These are phyloP conservation scores for Cladorrhinum sp. DNA, from an alignment of 2,329 filamentous ascomycete species.

Conservation along the genomic window DNA sequence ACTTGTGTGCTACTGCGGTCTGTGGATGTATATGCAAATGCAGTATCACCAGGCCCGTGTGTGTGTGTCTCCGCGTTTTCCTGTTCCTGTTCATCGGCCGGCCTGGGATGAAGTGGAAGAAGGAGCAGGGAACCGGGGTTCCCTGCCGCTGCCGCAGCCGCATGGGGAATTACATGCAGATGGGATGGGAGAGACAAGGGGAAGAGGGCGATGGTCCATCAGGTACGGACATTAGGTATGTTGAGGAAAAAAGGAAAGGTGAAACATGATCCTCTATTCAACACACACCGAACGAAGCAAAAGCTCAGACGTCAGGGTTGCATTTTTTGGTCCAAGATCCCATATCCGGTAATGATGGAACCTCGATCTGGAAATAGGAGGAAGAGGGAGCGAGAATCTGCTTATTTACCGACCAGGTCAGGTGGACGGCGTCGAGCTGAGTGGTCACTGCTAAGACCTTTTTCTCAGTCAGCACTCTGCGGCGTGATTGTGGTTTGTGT, in stretches of 20 bases:
- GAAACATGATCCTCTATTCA: background rate
- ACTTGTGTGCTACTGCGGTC: background rate
- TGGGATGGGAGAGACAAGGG: background rate
- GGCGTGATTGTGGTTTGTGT: background rate
- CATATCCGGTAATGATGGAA: background rate
- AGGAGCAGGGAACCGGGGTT: background rate
- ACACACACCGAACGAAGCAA: no score
- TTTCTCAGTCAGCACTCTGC: constrained; percentile 1
- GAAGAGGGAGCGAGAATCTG: no score
- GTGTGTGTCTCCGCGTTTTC: background rate
- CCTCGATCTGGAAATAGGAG: background rate
- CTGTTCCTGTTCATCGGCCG: no score
- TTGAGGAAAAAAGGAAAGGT: constrained; percentile 1
- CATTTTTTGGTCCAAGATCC: background rate
- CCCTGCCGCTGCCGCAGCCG: background rate
- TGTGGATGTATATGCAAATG: background rate
- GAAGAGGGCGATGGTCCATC: background rate
- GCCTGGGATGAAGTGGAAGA: background rate
- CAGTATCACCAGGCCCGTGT: background rate
- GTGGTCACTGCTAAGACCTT: background rate
- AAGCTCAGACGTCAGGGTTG: background rate
- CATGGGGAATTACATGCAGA: background rate
- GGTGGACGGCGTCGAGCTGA: background rate
- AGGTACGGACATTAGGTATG: background rate
- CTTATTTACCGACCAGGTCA: background rate